These are phyloP conservation scores for Chytriomyces sp. DNA, from an alignment of 192 early-diverging fungal species.

Conservation along the genomic window DNA sequence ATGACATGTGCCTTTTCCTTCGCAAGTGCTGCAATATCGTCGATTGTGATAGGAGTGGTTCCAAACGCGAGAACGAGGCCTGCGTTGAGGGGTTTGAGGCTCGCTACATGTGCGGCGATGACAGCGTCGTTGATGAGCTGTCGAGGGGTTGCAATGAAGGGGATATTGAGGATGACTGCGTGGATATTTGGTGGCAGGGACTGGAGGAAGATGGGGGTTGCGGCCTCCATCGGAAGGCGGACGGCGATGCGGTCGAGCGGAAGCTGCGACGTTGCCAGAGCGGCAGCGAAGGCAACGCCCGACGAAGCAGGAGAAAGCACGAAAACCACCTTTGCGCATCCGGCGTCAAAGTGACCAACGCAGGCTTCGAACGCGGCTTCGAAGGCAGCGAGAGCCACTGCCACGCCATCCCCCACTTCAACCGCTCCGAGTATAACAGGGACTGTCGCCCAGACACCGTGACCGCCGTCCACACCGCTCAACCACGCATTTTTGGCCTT, in stretches of 20 bases:
- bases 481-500: too few species aligned
- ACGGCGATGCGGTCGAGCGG: neutral
- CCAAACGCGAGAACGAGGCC: neutral
- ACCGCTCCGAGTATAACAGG: neutral
- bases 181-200: neutral
- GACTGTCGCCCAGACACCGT: slow-evolving; percentile 11
- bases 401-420: neutral
- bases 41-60: neutral
- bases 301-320: neutral
- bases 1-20: neutral
- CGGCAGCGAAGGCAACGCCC: neutral
- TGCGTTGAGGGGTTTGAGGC: neutral
- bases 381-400: neutral
- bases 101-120: neutral
- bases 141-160: neutral
- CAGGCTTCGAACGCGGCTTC: neutral
- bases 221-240: neutral
- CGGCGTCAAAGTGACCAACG: neutral
- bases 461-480: neutral
- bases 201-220: neutral
- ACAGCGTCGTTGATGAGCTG: too few species aligned
- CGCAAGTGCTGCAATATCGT: neutral
- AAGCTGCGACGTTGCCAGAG: neutral
- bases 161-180: neutral
- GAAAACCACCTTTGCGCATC: neutral